phyloP scores from a whole-genome alignment of 1,284 basidiomycete genomes.

The Thecaphora thlaspeos region DNA sequence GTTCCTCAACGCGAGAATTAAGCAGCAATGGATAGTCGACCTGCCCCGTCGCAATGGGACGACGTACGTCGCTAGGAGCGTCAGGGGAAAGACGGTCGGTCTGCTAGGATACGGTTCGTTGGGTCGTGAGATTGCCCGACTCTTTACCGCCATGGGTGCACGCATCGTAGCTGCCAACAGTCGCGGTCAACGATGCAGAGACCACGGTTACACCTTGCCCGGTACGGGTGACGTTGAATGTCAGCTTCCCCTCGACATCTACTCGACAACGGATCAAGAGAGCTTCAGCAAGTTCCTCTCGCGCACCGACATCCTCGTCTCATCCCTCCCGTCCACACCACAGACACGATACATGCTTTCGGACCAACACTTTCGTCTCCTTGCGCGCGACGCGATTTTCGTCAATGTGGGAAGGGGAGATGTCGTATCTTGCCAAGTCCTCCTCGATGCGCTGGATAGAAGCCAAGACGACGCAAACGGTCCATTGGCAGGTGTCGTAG shows the following conservation, averaged over 20 bases:
- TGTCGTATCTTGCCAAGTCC: constrained; percentile 40
- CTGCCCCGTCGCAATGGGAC: not conserved
- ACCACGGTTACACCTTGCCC: constrained; percentile 24
- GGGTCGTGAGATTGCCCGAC: constrained; percentile 39
- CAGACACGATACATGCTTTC: constrained; percentile 18
- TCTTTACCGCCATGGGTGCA: constrained; percentile 34
- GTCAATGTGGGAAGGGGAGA: constrained; percentile 54
- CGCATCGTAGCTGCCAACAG: constrained; percentile 31
- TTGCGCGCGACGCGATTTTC: constrained; percentile 25
- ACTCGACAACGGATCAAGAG: constrained; percentile 3
- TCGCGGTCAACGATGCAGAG: constrained; percentile 17
- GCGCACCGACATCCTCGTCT: constrained; percentile 20
- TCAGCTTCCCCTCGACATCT: not conserved
- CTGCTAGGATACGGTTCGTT: constrained; percentile 42
- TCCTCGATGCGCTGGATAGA: constrained; percentile 40
- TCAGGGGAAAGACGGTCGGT: constrained; percentile 34
- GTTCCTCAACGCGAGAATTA: not conserved
- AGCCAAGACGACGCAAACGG: not conserved
- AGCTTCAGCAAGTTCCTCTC: constrained; percentile 22
- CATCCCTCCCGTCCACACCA: constrained; percentile 21
- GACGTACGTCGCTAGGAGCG: not conserved
- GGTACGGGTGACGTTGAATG: constrained; percentile 47
- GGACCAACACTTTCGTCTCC: constrained; percentile 30
- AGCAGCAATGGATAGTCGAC: not conserved
- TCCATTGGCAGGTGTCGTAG: not conserved